A percentile compares a stretch with the other conserved stretches of the same genome.
Evolutionary conservation across 768 basidiomycete species (phyloP).

Genomic region (Tremella yokohamensis): DNA sequence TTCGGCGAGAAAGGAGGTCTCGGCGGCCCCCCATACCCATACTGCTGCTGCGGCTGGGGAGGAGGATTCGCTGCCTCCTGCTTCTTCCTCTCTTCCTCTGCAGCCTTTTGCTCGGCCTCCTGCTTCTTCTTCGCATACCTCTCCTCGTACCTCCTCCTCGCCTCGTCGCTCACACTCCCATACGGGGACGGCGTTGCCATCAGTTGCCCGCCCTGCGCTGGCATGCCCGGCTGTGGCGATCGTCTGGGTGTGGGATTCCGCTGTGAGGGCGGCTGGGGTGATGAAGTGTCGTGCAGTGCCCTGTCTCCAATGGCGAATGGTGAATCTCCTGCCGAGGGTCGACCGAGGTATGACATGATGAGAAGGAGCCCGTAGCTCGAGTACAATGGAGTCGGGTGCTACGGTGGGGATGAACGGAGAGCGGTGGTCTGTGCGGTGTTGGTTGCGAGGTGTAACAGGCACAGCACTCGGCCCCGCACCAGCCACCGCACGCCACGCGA

Average conservation of each 20-base stretch:
- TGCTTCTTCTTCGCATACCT: conserved; percentile 41
- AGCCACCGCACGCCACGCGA: no score
- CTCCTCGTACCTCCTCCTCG: conserved; percentile 47
- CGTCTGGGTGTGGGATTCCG: conserved; percentile 37
- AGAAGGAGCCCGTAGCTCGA: background rate
- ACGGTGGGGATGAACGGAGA: no score
- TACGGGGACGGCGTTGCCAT: conserved; percentile 38
- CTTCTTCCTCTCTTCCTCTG: conserved; percentile 11
- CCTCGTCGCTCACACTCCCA: conserved; percentile 43
- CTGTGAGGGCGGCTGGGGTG: conserved; percentile 41
- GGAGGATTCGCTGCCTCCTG: conserved; percentile 2
- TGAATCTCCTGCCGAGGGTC: conserved; percentile 34
- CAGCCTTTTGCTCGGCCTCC: conserved; percentile 25
- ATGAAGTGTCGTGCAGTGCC: conserved; percentile 44
- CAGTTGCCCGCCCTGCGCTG: conserved; percentile 5
- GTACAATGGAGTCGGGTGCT: no score
- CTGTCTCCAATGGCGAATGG: conserved; percentile 43
- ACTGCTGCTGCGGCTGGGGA: conserved; percentile 23
- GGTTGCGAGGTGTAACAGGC: no score
- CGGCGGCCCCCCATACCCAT: conserved; percentile 5
- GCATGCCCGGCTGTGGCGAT: conserved; percentile 7
- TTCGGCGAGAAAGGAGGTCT: conserved; percentile 10
- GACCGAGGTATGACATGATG: conserved; percentile 24
- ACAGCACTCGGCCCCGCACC: no score
- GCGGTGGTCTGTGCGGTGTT: no score